Evolutionary conservation across 805 yeast genomes (phyloP).

Genomic region (Candida alai): DNA sequence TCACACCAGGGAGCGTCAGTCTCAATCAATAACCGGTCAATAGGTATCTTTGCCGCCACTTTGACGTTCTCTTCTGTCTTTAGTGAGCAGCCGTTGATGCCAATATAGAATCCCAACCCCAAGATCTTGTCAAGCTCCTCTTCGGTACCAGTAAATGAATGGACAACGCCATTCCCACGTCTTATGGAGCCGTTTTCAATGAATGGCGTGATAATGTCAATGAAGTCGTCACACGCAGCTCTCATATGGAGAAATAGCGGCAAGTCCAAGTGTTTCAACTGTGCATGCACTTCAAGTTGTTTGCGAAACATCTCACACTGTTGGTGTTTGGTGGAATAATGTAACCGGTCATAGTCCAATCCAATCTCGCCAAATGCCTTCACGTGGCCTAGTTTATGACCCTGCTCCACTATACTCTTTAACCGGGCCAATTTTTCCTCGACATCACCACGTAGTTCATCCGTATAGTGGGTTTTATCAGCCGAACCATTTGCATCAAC

Average conservation of each 20-base stretch:
- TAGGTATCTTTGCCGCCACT: slow-evolving; percentile 66
- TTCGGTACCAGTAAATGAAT: slow-evolving; percentile 85
- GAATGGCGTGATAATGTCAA: slow-evolving; percentile 59
- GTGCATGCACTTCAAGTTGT: slow-evolving; percentile 63
- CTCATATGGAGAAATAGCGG: slow-evolving; percentile 93
- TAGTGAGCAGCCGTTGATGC: slow-evolving; percentile 92
- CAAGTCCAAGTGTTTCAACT: slow-evolving; percentile 41
- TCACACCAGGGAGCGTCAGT: slow-evolving; percentile 99
- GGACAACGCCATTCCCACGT: slow-evolving; percentile 75
- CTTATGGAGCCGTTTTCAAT: slow-evolving; percentile 38
- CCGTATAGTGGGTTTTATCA: slow-evolving; percentile 14
- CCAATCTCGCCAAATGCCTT: slow-evolving; percentile 95
- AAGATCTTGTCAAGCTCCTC: slow-evolving; percentile 60
- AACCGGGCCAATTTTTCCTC: slow-evolving; percentile 47
- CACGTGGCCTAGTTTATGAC: slow-evolving; percentile 49
- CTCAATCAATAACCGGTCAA: slow-evolving; percentile 70
- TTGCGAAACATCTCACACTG: slow-evolving; percentile 65
- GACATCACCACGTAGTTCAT: slow-evolving; percentile 34
- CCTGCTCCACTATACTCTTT: slow-evolving; percentile 44
- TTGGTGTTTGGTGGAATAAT: slow-evolving; percentile 63
- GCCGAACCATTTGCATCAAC: slow-evolving; percentile 14
- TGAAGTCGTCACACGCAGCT: slow-evolving; percentile 77
- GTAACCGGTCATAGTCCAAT: slow-evolving; percentile 85
- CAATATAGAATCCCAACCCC: slow-evolving; percentile 60
- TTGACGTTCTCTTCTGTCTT: slow-evolving; percentile 69